Evolutionary conservation across 495 filamentous ascomycete species (phyloP), one percentile per base, ranked within the genome.

Genomic region (Podospora pseudocomata): DNA sequence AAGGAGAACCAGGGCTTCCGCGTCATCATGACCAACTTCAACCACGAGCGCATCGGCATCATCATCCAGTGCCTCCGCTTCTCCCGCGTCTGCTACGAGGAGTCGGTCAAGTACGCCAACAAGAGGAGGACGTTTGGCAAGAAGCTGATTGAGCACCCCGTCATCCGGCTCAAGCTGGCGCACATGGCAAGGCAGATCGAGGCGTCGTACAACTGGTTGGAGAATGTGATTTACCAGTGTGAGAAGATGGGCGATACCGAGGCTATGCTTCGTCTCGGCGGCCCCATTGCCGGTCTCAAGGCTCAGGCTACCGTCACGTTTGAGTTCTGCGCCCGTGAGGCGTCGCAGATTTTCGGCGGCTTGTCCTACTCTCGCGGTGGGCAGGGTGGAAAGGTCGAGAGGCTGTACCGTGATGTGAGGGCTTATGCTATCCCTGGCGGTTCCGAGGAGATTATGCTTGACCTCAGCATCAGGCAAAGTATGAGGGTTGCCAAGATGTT

Each of bases 1-100:
- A 97, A 96, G 81, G 91, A 97, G 83, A 97, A 99, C 85, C 90
- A 96, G 74, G 95, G 95, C n/a, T 98, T 99, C 86, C 93, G 94
- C 80, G 93, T 93, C 65, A 91, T 96, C 82, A 96, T 97, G 93
- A 96, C 93, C 67, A 99, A 99, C 85, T 99, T 99, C 85, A 99
- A 99, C 86, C 95, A 98, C 85, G 95, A 98, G 82, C 91, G 95
- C 63, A 92, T 99, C 69, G 95, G 95, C 60, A 98, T 98, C 79
- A 93, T 97, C 80, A 99, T 99, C 83, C 95, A 99, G 81, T 96
- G 90, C 70, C 77, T 95, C 65, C 94, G 95, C 67, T 98, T 99
- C 87, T 88, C 92, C 39, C 93, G 95, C 75, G 95, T 99, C 68
- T 97, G 93, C 87, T 97, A 91, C 81, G 94, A 98, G 77, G 95